Evolutionary conservation across 257 asterid species (phyloP).

Genomic region (Mentha longifolia): DNA sequence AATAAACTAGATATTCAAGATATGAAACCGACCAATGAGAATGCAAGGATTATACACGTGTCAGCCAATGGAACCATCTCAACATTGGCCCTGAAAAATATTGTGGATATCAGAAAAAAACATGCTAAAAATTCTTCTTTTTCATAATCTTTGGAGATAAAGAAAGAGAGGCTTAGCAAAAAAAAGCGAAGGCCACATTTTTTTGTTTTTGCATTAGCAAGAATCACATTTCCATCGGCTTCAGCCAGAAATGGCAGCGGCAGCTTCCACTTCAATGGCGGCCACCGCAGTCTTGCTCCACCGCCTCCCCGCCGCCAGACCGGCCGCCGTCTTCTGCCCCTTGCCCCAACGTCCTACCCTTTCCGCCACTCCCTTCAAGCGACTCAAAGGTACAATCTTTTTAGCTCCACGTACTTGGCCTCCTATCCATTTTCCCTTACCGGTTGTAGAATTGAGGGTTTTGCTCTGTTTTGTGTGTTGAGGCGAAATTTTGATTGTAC

Average conservation of each 20-base stretch:
- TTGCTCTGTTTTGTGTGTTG: not conserved
- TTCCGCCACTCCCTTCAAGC: conserved; percentile 50
- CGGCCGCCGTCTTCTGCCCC: conserved; percentile 50
- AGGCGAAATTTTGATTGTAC: conserved; percentile 12
- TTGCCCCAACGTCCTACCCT: conserved; percentile 63
- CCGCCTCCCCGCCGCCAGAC: conserved; percentile 50
- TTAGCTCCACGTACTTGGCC: not conserved
- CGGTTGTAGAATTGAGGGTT: conserved; percentile 9
- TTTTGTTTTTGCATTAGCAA: not conserved
- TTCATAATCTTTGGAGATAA: conserved; percentile 36
- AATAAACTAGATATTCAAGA: conserved; percentile 45
- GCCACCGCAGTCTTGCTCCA: conserved; percentile 77
- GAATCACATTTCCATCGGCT: conserved; percentile 19
- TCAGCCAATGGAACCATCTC: conserved; percentile 39
- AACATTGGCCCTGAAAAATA: conserved; percentile 35
- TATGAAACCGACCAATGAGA: conserved; percentile 70
- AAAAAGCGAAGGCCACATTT: not conserved
- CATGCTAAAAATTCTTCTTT: conserved; percentile 5
- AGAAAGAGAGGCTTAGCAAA: conserved; percentile 52
- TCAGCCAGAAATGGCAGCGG: conserved; percentile 65
- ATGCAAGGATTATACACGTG: conserved; percentile 56
- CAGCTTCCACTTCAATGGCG: conserved; percentile 93
- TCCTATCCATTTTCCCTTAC: too few species aligned
- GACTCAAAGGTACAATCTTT: conserved; percentile 54
- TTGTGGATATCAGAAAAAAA: too few species aligned